Evolutionary conservation across 1,284 basidiomycete genomes (phyloP), one percentile per base, ranked within the genome.

Genomic region (Neonothopanus nambi): DNA sequence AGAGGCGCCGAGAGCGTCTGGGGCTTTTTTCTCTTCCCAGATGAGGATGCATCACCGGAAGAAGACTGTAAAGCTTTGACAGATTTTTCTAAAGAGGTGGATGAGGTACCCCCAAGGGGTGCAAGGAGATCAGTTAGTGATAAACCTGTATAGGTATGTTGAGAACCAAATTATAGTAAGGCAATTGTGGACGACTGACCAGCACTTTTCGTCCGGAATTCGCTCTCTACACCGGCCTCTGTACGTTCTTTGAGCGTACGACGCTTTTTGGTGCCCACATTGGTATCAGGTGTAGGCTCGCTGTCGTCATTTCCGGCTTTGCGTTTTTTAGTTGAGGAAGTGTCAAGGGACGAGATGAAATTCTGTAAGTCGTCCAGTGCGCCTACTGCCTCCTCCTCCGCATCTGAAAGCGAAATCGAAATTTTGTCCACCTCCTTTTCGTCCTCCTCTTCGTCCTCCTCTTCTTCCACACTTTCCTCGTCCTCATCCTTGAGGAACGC

Each of bases 1-100:
- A 98, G 76, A 0, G 97, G 97, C 0, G 93, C 94, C 3, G 91
- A 72, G 2, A 98, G 76, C 0, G 89, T 82, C 53, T 85, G 84
- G 36, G 75, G 69, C 72, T 79, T 58, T 61, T 79, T 74, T 72
- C 74, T 44, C 67, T 66, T 48, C 15, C n/a, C 30, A 0, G 73
- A 69, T 11, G 67, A 64, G 0, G 28, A 37, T 15, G 17, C 17
- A 8, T 40, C 37, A 11, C 37, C 37, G 11, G 44, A 47, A 11
- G 69, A 61, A 8, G 81, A 75, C 15, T 77, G 71, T 51, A 86
- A 75, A 30, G 78, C 68, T 66, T 83, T 89, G 2, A 84, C 81
- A 0, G 89, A 81, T 60, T 82, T 85, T 65, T 91, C 88, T 9
- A 92, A 80, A 35, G 77, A 80, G 48, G 75, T 77, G 4, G 83